phyloP scores from a whole-genome alignment of 345 rosid species.

The Luvunga scandens region DNA sequence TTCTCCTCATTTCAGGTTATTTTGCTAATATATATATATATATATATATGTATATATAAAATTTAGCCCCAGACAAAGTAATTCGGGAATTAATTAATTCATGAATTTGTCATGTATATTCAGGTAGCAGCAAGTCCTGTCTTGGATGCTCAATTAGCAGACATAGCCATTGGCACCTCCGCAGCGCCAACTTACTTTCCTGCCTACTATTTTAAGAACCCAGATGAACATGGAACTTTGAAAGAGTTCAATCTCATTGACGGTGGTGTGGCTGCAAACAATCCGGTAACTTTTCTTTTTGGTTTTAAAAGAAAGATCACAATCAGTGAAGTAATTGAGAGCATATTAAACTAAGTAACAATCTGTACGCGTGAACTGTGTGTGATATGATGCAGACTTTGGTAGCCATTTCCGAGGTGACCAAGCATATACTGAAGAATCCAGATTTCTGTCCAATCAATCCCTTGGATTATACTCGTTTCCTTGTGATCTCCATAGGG shows the following conservation, averaged over 20 bases:
- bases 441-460: slow-evolving; percentile 41
- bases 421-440: slow-evolving; percentile 44
- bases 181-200: slow-evolving; percentile 79
- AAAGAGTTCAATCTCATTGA: slow-evolving; percentile 67
- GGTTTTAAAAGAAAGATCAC: background rate
- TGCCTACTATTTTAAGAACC: slow-evolving; percentile 47
- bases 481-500: slow-evolving; percentile 69
- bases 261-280: slow-evolving; percentile 64
- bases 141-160: slow-evolving; percentile 53
- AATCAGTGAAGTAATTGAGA: background rate
- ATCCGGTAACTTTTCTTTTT: slow-evolving; percentile 46
- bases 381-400: slow-evolving; percentile 37
- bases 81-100: background rate
- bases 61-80: background rate
- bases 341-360: no score
- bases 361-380: background rate
- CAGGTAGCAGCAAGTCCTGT: slow-evolving; percentile 33
- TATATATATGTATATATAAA: background rate
- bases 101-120: background rate
- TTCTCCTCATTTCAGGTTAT: slow-evolving; percentile 63
- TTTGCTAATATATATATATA: background rate
- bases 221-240: slow-evolving; percentile 34
- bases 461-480: slow-evolving; percentile 44
- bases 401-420: slow-evolving; percentile 62
- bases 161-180: slow-evolving; percentile 66